These are phyloP conservation scores for Hypsizygus marmoreus DNA, from an alignment of 768 basidiomycete species.

Conservation along the genomic window DNA sequence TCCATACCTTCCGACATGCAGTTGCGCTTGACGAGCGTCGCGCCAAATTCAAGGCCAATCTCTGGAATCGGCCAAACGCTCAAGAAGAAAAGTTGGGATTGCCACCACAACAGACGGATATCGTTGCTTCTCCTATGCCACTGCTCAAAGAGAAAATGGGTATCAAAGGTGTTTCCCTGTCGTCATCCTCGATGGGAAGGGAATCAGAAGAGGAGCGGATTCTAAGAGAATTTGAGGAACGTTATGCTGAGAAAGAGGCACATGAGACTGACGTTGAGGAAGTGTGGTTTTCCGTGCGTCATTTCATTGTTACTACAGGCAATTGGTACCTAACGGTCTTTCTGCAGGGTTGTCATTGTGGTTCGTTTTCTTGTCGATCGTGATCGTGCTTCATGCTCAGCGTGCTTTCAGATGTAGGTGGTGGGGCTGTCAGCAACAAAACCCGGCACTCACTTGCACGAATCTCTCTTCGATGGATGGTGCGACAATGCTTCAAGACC, in stretches of 20 bases:
- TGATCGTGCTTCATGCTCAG: background rate
- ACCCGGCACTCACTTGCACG: conserved; percentile 44
- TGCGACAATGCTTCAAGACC: conserved; percentile 62
- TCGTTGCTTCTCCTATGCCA: background rate
- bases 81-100: conserved; percentile 30
- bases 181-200: background rate
- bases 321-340: background rate
- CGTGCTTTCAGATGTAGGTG: conserved; percentile 49
- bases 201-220: conserved; percentile 21
- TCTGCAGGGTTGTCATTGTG: conserved; percentile 47
- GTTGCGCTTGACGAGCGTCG: conserved; percentile 65
- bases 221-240: conserved; percentile 32
- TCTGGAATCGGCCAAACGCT: conserved; percentile 43
- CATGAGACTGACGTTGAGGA: conserved; percentile 50
- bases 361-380: conserved; percentile 18
- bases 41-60: conserved; percentile 58
- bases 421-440: conserved; percentile 53
- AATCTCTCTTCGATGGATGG: conserved; percentile 69
- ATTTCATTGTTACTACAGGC: background rate
- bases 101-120: conserved; percentile 7
- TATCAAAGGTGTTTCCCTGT: background rate
- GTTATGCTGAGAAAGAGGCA: conserved; percentile 27
- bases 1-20: conserved; percentile 64
- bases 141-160: conserved; percentile 4
- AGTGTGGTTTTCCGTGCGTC: conserved; percentile 64